phyloP scores from a whole-genome alignment of 108 stramenopile genomes.

The Skeletonema costatum region DNA sequence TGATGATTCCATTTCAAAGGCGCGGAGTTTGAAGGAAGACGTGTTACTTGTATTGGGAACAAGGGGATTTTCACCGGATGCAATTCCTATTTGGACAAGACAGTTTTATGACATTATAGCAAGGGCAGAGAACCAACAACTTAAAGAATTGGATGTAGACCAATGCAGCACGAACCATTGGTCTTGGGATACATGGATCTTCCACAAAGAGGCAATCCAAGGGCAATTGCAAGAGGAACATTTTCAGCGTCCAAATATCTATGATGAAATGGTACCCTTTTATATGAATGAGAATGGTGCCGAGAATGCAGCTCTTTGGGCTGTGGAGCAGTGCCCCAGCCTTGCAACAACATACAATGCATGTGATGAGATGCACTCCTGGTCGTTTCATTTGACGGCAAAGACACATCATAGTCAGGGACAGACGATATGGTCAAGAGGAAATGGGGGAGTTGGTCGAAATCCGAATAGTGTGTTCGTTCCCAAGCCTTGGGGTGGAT shows the following conservation, averaged over 20 bases:
- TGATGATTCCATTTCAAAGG: background rate
- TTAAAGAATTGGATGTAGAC: background rate
- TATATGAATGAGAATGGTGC: constrained; percentile 3
- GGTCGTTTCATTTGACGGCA: background rate
- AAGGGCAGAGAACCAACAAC: background rate
- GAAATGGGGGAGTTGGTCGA: background rate
- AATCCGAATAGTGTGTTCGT: background rate
- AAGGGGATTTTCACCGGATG: background rate
- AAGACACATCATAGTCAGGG: background rate
- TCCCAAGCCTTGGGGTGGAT: background rate
- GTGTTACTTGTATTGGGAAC: background rate
- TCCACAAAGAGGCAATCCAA: background rate
- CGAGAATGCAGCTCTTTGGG: background rate
- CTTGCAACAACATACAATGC: background rate
- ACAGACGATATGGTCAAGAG: background rate
- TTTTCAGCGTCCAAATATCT: background rate
- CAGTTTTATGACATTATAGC: background rate
- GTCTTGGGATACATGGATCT: background rate
- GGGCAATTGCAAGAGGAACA: background rate
- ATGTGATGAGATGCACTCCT: background rate
- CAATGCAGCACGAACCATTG: background rate
- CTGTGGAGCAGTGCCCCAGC: background rate
- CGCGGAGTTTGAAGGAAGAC: background rate
- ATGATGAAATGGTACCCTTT: background rate
- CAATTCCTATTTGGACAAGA: background rate